Conservation (phyloP, 176 grass and related monocot species). For the Oryza meridionalis region DNA sequence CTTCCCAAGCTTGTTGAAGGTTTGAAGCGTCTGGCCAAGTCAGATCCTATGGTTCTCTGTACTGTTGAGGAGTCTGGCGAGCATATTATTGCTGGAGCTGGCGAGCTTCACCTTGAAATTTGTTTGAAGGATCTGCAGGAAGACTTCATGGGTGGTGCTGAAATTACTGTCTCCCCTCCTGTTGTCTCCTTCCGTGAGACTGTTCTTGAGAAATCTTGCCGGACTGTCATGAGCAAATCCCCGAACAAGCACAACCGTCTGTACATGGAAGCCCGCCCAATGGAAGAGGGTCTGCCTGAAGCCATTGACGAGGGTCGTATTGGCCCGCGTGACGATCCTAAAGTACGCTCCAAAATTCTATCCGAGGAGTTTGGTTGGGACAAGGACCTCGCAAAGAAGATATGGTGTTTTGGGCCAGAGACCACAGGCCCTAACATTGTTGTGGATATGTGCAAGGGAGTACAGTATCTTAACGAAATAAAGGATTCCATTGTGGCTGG, state of each 20-base stretch:
- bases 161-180: conserved; percentile 48
- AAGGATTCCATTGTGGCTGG: too few species aligned
- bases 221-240: conserved; percentile 81
- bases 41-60: neutral
- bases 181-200: conserved; percentile 91
- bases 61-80: neutral
- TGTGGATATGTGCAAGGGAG: neutral
- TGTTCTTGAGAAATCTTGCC: conserved; percentile 69
- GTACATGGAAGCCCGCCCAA: conserved; percentile 23
- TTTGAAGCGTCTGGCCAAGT: neutral
- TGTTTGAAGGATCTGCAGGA: neutral
- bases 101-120: neutral
- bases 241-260: conserved; percentile 85
- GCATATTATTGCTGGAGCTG: neutral
- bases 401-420: conserved; percentile 87
- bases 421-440: neutral
- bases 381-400: conserved; percentile 90
- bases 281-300: neutral
- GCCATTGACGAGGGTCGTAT: conserved; percentile 44
- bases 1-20: neutral
- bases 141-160: neutral
- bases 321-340: conserved; percentile 81
- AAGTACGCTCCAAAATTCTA: conserved; percentile 70
- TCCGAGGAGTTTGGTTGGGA: conserved; percentile 84
- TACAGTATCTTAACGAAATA: neutral